Conservation (phyloP, 164 flowering plant genomes). For the Aristolochia contorta region DNA sequence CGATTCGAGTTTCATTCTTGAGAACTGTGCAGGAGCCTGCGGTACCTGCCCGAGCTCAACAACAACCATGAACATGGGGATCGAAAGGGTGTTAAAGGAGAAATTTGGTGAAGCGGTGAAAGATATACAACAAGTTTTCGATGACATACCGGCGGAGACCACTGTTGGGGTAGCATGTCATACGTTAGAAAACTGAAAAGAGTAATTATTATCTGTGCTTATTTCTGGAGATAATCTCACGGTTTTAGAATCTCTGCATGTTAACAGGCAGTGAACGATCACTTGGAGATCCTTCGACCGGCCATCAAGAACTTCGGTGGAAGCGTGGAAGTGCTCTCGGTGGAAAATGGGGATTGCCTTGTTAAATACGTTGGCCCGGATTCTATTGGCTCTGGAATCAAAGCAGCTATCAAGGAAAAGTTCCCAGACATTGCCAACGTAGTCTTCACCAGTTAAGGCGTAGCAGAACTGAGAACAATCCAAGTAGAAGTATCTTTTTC, state of each 20-base stretch:
- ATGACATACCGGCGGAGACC: slow-evolving; percentile 41
- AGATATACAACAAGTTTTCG: slow-evolving; percentile 68
- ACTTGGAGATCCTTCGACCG: slow-evolving; percentile 80
- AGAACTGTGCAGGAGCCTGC: slow-evolving; percentile 65
- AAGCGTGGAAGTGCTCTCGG: slow-evolving; percentile 67
- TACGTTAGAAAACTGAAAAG: neutral
- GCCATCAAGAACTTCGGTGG: slow-evolving; percentile 90
- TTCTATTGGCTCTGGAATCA: slow-evolving; percentile 85
- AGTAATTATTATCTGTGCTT: neutral
- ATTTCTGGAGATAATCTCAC: neutral
- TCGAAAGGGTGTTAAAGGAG: slow-evolving; percentile 80
- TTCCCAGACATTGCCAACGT: slow-evolving; percentile 78
- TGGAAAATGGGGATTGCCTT: slow-evolving; percentile 57
- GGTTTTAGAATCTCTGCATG: neutral
- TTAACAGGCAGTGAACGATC: slow-evolving; percentile 69
- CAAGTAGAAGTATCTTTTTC: too few species aligned
- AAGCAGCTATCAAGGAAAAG: slow-evolving; percentile 92
- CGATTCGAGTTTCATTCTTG: too few species aligned
- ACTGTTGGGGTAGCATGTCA: slow-evolving; percentile 59
- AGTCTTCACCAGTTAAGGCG: slow-evolving; percentile 30
- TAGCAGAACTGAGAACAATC: neutral
- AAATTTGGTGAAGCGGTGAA: slow-evolving; percentile 85
- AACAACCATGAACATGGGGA: slow-evolving; percentile 97
- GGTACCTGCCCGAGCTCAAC: slow-evolving; percentile 95
- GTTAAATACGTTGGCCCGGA: slow-evolving; percentile 75